A percentile compares a stretch with the other conserved stretches of the same genome.
Conservation (phyloP, 768 basidiomycete genomes). For the Phaeotremella fagi region DNA sequence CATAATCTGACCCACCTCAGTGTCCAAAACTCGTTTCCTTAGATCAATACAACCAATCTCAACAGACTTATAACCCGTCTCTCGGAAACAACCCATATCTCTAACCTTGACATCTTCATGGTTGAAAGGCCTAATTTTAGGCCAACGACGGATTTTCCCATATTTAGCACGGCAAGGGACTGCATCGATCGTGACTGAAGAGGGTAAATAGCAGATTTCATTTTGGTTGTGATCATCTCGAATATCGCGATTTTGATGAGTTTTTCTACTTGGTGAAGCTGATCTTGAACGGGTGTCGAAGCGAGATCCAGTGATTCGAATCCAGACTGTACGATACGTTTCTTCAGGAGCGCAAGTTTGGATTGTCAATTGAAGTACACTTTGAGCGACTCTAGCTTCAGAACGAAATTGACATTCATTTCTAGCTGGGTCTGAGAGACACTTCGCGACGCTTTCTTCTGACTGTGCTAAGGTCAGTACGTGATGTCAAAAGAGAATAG, state of each 20-base stretch:
- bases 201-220: neutral
- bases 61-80: constrained; percentile 8
- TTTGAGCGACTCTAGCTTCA: neutral
- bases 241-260: neutral
- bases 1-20: constrained; percentile 20
- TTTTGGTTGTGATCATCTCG: neutral
- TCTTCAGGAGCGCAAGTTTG: neutral
- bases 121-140: constrained; percentile 4
- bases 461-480: no score
- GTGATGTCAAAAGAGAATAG: no score
- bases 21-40: constrained; percentile 17
- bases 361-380: constrained; percentile 4
- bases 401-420: constrained; percentile 2
- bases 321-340: constrained; percentile 10
- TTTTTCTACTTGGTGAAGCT: constrained; percentile 9
- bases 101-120: neutral
- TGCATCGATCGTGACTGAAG: constrained; percentile 11
- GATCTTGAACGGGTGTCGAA: constrained; percentile 15
- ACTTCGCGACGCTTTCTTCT: constrained; percentile 2
- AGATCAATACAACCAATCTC: constrained; percentile 17
- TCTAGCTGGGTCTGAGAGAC: constrained; percentile 18
- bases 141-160: constrained; percentile 6
- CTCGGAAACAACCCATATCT: neutral
- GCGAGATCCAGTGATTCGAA: constrained; percentile 19
- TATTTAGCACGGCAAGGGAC: constrained; percentile 4